Evolutionary conservation across 345 rosid species (phyloP).

Genomic region (Lumnitzera littorea): DNA sequence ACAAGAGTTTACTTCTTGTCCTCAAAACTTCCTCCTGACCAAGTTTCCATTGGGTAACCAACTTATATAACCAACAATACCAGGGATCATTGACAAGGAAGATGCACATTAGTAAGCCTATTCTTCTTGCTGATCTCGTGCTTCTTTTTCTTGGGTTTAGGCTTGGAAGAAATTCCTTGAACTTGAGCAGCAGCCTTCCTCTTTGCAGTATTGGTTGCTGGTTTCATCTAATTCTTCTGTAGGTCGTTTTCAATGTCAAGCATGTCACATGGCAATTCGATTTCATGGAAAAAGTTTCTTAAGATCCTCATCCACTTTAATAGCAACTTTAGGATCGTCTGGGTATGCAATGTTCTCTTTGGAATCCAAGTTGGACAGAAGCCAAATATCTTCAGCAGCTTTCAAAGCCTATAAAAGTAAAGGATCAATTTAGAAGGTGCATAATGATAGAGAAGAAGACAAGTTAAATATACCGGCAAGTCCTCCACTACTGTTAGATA

Average conservation of each 20-base stretch:
- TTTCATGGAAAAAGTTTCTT: constrained; percentile 47
- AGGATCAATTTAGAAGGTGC: not conserved
- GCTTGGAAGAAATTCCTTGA: constrained; percentile 44
- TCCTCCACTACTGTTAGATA: constrained; percentile 74
- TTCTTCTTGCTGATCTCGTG: constrained; percentile 73
- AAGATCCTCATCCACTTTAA: constrained; percentile 61
- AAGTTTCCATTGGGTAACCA: no score
- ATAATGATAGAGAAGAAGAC: not conserved
- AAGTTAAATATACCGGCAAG: constrained; percentile 47
- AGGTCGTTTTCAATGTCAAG: constrained; percentile 73
- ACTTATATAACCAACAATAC: not conserved
- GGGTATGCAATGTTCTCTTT: constrained; percentile 80
- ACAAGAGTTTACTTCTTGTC: no score
- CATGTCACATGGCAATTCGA: constrained; percentile 68
- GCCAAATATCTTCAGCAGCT: constrained; percentile 57
- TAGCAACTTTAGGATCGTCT: constrained; percentile 56
- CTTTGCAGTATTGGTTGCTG: constrained; percentile 61
- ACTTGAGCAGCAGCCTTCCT: constrained; percentile 71
- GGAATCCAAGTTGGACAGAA: constrained; percentile 59
- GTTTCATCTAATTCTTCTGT: constrained; percentile 66
- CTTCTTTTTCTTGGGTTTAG: constrained; percentile 62
- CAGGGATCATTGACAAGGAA: constrained; percentile 40
- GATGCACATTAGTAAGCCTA: constrained; percentile 73
- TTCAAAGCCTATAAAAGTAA: constrained; percentile 40
- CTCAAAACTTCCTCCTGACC: no score